Conservation (phyloP, 176 grass and related monocot genomes). For the Ananas comosus region DNA sequence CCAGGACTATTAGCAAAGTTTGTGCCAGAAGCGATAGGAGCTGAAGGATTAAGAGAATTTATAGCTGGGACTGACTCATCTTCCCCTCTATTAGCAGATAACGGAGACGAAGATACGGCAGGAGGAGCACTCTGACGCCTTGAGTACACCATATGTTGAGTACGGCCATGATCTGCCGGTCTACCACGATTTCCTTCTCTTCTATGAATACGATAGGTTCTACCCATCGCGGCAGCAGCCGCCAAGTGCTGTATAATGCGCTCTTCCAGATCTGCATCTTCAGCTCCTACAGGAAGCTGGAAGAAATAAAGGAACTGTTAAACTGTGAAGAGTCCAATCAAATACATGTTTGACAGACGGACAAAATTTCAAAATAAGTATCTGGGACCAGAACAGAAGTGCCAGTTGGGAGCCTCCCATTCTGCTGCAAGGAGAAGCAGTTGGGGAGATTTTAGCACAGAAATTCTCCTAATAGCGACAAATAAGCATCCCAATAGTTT, state of each 20-base stretch:
- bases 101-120: slow-evolving; percentile 20
- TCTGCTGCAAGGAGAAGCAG: too few relatives aligned
- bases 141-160: slow-evolving; percentile 50
- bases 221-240: slow-evolving; percentile 55
- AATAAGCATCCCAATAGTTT: too few relatives aligned
- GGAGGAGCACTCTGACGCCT: slow-evolving; percentile 26
- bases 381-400: too few relatives aligned
- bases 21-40: slow-evolving; percentile 15
- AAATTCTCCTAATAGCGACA: too few relatives aligned
- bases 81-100: slow-evolving; percentile 24
- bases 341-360: not conserved
- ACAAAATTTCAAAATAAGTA: too few relatives aligned
- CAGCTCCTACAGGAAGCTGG: slow-evolving; percentile 40
- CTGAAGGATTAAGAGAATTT: slow-evolving; percentile 25
- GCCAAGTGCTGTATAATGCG: slow-evolving; percentile 67
- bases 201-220: slow-evolving; percentile 49
- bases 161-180: slow-evolving; percentile 32
- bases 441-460: too few relatives aligned
- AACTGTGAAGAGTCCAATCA: not conserved
- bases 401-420: too few relatives aligned
- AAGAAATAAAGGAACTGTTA: slow-evolving; percentile 17
- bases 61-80: slow-evolving; percentile 21
- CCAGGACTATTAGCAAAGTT: slow-evolving; percentile 13
- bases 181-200: slow-evolving; percentile 50
- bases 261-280: slow-evolving; percentile 72